Percentiles rank a stretch among this genome's conserved stretches.
Evolutionary conservation across 2,329 filamentous ascomycete species (phyloP).

Genomic region (Colletotrichum nymphaeae): DNA sequence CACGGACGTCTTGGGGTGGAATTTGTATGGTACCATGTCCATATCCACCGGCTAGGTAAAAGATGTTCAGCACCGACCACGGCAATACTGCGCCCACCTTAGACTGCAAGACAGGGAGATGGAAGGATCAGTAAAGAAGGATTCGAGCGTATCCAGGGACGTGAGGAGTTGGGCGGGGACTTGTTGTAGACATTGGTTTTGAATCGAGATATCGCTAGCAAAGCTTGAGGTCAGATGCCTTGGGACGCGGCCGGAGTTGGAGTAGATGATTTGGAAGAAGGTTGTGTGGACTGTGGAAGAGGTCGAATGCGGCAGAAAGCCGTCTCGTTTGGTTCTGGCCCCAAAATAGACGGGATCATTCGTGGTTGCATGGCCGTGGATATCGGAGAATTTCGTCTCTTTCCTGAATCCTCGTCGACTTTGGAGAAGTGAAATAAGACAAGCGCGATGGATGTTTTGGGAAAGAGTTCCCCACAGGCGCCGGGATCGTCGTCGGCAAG

Average conservation of each 20-base stretch:
- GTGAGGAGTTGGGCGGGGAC: background rate
- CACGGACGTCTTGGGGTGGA: conserved; percentile 22
- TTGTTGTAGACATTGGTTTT: background rate
- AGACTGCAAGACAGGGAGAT: background rate
- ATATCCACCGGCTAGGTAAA: background rate
- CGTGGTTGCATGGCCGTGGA: background rate
- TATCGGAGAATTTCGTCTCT: background rate
- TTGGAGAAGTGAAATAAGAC: background rate
- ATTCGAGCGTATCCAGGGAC: background rate
- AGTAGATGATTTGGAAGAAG: background rate
- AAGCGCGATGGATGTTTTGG: background rate
- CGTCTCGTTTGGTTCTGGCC: background rate
- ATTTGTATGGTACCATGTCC: background rate
- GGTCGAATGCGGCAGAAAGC: background rate
- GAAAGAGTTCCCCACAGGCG: conserved; percentile 14
- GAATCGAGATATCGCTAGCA: background rate
- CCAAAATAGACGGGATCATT: background rate
- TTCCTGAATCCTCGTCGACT: background rate
- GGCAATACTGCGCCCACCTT: background rate
- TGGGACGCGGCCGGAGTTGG: background rate
- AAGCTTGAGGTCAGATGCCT: background rate
- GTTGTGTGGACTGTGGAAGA: background rate
- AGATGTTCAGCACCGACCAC: background rate
- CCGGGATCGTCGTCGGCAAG: conserved; percentile 7
- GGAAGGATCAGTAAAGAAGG: background rate